Percentiles rank a stretch among this genome's conserved stretches.
Evolutionary conservation across 169 alveolate genomes (phyloP).

Genomic region (Eimeria praecox): DNA sequence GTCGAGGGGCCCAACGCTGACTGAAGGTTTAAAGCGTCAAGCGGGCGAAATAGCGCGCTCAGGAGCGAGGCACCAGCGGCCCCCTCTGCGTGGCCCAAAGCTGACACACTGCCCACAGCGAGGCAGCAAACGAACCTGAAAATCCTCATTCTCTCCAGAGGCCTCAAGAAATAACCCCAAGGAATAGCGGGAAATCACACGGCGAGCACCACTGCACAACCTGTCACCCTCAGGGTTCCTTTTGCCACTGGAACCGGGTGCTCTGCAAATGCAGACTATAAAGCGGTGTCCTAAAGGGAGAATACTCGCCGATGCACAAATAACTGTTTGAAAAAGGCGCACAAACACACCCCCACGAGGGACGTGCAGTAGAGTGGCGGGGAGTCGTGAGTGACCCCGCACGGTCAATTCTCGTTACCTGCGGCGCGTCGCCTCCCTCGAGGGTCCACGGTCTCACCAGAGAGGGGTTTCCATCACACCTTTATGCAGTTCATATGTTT

Average conservation of each 20-base stretch:
- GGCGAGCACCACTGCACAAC: background rate
- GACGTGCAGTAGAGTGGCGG: background rate
- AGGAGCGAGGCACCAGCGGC: conserved; percentile 22
- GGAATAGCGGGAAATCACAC: background rate
- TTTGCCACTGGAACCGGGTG: background rate
- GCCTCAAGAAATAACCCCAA: background rate
- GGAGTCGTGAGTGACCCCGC: conserved; percentile 6
- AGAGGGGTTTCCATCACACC: conserved; percentile 3
- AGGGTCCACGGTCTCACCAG: conserved; percentile 15
- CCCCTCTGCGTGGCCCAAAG: conserved; percentile 17
- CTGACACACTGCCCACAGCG: conserved; percentile 1
- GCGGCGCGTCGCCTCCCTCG: conserved; percentile 39
- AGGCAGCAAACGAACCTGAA: conserved; percentile 1
- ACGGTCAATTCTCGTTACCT: background rate
- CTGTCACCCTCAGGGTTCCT: background rate
- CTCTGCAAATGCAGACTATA: background rate
- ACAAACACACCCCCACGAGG: background rate
- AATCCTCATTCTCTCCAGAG: background rate
- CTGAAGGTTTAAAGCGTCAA: conserved; percentile 55
- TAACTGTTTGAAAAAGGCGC: background rate
- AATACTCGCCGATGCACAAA: background rate
- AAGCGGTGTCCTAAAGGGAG: background rate
- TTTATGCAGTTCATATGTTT: background rate
- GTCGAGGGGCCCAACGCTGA: conserved; percentile 14
- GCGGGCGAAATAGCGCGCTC: conserved; percentile 42